Evolutionary conservation across 768 basidiomycete species (phyloP), one percentile per base, ranked within the genome.

Genomic region (Pleurotus platypus): DNA sequence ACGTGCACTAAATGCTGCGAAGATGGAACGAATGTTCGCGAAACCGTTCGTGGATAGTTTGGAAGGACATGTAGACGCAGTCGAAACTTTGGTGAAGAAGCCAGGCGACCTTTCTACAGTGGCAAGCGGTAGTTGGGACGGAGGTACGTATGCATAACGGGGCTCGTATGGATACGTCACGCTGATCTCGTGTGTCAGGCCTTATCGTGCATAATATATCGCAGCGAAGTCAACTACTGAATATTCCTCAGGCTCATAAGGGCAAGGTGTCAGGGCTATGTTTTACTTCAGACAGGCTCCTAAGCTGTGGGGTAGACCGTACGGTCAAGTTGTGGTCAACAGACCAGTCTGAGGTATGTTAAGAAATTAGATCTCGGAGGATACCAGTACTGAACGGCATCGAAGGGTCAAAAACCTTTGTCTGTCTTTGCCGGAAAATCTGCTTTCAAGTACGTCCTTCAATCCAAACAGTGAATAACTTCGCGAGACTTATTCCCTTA

Each of bases 21-120:
- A 99, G 75, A 91, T 99, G 81, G 96, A 98, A 51, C 79, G 92
- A 58, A 92, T 99, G 75, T 98, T 98, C 67, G 87, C 97, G n/a
- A 98, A 97, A 65, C 97, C 97, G 0, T 98, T 98, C 65, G 78
- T 99, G 13, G 92, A 84, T 38, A 81, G 85, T 53, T 69, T 99
- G 49, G 95, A 97, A 59, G 97, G 97, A 1, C 97, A 98, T 69
- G 78, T 90, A 39, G 95, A 98, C 68, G 93, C 94, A 15, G 87
- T 98, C n/a, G 95, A 97, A 72, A 84, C 86, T 16, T 73, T 98
- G 58, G 81, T 82, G 13, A 86, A 83, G 63, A 87, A 85, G 60
- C 85, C 86, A 16, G 83, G 85, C 15, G 83, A 89, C 1, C 74
- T 97, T 20, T 85, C 84, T 15, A 79, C 85, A 24, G 79, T 98